A percentile compares a stretch with the other conserved stretches of the same genome.
phyloP scores from a whole-genome alignment of 495 filamentous ascomycete species.

The Penicillium nucicola region DNA sequence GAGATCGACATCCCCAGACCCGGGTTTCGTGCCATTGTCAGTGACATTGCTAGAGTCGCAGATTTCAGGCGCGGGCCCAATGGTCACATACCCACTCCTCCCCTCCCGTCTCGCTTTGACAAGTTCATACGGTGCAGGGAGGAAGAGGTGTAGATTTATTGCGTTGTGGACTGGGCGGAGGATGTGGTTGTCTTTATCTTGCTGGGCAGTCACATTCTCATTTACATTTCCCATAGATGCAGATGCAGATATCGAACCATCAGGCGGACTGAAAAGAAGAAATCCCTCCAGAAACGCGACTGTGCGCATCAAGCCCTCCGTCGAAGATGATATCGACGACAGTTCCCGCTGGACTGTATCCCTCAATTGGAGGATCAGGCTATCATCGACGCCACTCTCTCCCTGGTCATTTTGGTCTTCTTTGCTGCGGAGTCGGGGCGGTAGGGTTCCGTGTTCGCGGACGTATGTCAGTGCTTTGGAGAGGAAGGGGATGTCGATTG shows the following conservation, averaged over 20 bases:
- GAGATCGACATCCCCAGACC: slow-evolving; percentile 27
- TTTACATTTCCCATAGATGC: too few relatives aligned
- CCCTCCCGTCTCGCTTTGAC: slow-evolving; percentile 68
- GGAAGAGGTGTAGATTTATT: slow-evolving; percentile 73
- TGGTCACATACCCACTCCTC: slow-evolving; percentile 80
- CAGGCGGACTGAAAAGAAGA: slow-evolving; percentile 61
- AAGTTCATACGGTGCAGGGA: slow-evolving; percentile 56
- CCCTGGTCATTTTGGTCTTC: slow-evolving; percentile 72
- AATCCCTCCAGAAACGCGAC: slow-evolving; percentile 76
- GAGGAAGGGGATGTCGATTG: slow-evolving; percentile 67
- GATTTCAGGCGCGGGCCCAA: slow-evolving; percentile 42
- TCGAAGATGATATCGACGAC: too few relatives aligned
- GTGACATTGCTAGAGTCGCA: too few relatives aligned
- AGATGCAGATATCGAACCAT: too few relatives aligned
- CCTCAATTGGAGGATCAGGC: slow-evolving; percentile 14
- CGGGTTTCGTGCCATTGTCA: not conserved
- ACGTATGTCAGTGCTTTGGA: slow-evolving; percentile 59
- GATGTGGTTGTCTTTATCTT: slow-evolving; percentile 13
- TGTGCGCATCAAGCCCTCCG: slow-evolving; percentile 8
- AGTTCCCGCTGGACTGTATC: slow-evolving; percentile 6
- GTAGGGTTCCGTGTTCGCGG: slow-evolving; percentile 59
- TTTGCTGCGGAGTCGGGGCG: slow-evolving; percentile 62
- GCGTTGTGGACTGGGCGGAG: slow-evolving; percentile 43
- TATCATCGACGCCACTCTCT: slow-evolving; percentile 43
- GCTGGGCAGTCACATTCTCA: too few relatives aligned